Evolutionary conservation across 1,284 basidiomycete genomes (phyloP).

Genomic region (Moesziomyces globuligerus): DNA sequence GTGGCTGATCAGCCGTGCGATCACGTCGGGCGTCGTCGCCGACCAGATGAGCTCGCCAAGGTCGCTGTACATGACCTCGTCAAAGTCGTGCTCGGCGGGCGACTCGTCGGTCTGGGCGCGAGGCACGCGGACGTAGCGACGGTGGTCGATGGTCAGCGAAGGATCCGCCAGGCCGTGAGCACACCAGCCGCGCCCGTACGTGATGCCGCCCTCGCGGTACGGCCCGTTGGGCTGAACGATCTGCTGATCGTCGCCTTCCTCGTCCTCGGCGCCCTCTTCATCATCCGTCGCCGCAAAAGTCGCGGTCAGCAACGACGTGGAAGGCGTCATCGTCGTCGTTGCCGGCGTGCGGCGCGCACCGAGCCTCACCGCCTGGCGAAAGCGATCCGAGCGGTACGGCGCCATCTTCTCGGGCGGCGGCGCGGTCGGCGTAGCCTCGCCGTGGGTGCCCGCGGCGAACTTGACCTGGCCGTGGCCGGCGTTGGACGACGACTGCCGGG

Average conservation of each 20-base stretch:
- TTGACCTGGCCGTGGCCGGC: slow-evolving; percentile 32
- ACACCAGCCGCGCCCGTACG: slow-evolving; percentile 52
- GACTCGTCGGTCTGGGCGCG: background rate
- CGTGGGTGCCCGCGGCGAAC: slow-evolving; percentile 20
- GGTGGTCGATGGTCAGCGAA: slow-evolving; percentile 34
- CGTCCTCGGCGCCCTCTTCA: slow-evolving; percentile 11
- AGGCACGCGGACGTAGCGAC: slow-evolving; percentile 30
- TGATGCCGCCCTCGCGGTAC: slow-evolving; percentile 51
- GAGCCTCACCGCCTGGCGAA: slow-evolving; percentile 26
- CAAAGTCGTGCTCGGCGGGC: slow-evolving; percentile 8
- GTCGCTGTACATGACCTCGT: slow-evolving; percentile 50
- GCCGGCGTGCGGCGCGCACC: slow-evolving; percentile 10
- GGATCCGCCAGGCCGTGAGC: slow-evolving; percentile 54
- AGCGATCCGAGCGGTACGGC: slow-evolving; percentile 26
- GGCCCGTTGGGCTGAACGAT: slow-evolving; percentile 51
- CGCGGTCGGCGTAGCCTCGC: slow-evolving; percentile 16
- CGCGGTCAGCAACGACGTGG: slow-evolving; percentile 18
- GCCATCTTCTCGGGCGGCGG: slow-evolving; percentile 14
- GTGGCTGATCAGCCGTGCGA: slow-evolving; percentile 43
- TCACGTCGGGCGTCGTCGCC: slow-evolving; percentile 52
- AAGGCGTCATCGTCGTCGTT: slow-evolving; percentile 2
- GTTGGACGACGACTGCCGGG: slow-evolving; percentile 14
- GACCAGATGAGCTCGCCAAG: slow-evolving; percentile 59
- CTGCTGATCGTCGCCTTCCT: slow-evolving; percentile 3
- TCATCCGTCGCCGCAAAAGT: slow-evolving; percentile 30